Evolutionary conservation across 805 yeast genomes (phyloP), one percentile per base, ranked within the genome.

Genomic region (Ogataea allantospora): DNA sequence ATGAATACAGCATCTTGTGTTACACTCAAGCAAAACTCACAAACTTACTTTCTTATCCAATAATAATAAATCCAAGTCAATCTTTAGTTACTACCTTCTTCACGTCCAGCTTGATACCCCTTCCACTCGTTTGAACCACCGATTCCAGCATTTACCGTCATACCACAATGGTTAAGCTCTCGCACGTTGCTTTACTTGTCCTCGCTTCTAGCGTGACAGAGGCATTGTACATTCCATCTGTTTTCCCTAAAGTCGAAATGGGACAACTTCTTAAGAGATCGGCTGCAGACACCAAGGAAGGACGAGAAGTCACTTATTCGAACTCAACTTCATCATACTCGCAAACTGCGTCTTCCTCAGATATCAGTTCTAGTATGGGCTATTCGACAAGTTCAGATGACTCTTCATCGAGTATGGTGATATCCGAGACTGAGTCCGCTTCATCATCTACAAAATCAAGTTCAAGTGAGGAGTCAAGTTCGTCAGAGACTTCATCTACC

Each of bases 201-300:
- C 16, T 38, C 14, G 19, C 23, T 12, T 10, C 21, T 18, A 27
- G 31, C 25, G 17, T 21, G 30, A 36, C 23, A 14, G 20, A 38
- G 6, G 41, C 32, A 15, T 10, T 38, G 18, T 38, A 38, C 17
- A 23, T 38, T 12, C 41, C 40, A 2, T 24, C 42, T 16, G 13
- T 44, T 9, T 41, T 44, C 32, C 29, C 38, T 15, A 13, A 27
- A 11, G 26, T 12, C 13, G 49, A 48, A 12, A 17, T 35, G 8
- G 26, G 23, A 6, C 32, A 32, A 14, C 31, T 44, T 2, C 25
- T 35, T 28, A 48, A 45, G 17, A 30, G 49, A n/a, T n/a, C n/a
- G n/a, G n/a, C n/a, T n/a, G n/a, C n/a, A 39, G 45, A 24, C 10
- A 31, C 27, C 7, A 3, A 6, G 9, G 33, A 30, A 3, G 10